Percentiles rank a stretch among this genome's conserved stretches.
Conservation (phyloP, 306 rosid genomes). For the Prunus kanzakura region DNA sequence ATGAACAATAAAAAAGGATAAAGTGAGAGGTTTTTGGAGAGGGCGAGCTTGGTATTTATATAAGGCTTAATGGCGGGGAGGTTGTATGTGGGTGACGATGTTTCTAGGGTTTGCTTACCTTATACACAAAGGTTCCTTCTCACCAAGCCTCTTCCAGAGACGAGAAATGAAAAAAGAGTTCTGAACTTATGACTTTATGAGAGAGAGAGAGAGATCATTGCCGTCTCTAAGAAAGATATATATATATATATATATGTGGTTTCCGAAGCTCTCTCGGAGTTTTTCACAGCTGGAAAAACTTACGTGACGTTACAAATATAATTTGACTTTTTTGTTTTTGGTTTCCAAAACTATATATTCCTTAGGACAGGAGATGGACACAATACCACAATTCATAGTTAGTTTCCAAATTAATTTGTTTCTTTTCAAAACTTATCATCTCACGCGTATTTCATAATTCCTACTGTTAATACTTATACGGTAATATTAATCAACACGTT, state of each 20-base stretch:
- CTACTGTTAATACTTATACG: background rate
- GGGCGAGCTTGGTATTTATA: constrained; percentile 27
- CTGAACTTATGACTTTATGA: no score
- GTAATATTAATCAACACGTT: background rate
- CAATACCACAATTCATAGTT: background rate
- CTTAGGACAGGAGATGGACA: no score
- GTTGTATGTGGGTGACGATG: no score
- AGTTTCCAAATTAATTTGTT: background rate
- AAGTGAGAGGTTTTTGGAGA: constrained; percentile 25
- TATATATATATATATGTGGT: background rate
- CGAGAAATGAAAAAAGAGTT: no score
- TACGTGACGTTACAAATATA: background rate
- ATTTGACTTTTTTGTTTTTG: background rate
- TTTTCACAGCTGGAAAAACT: background rate
- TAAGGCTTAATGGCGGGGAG: background rate
- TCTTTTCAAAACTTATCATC: background rate
- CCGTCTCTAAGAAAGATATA: no score
- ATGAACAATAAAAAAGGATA: background rate
- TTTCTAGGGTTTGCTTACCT: constrained; percentile 42
- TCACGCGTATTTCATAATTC: background rate
- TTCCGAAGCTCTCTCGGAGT: background rate
- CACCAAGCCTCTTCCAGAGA: no score
- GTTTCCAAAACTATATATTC: no score
- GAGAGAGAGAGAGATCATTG: no score
- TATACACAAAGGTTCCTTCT: constrained; percentile 33